Percentiles rank a stretch among this genome's conserved stretches.
Evolutionary conservation across 202 grass and related monocot genomes (phyloP).

Genomic region (Tripidium arundinaceum): DNA sequence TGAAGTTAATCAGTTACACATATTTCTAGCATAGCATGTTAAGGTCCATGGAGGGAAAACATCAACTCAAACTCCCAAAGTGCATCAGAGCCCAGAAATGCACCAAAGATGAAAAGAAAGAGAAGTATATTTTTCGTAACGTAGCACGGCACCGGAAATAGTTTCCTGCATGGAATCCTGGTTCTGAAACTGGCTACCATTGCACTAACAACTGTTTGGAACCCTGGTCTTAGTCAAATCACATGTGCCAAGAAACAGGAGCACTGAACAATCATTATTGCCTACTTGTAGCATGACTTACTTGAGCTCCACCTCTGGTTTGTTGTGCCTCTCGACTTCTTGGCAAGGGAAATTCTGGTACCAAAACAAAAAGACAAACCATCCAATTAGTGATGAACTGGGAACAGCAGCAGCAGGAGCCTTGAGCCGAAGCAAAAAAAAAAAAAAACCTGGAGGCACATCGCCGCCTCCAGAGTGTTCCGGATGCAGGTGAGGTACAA

Average conservation of each 20-base stretch:
- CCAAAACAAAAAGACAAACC: background rate
- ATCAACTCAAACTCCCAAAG: background rate
- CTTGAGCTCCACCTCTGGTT: conserved; percentile 94
- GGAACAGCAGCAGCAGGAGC: background rate
- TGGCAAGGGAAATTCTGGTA: conserved; percentile 96
- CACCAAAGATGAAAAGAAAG: background rate
- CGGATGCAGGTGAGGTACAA: conserved; percentile 92
- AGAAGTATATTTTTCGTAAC: too few relatives aligned
- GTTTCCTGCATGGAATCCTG: background rate
- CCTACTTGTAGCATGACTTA: conserved; percentile 34
- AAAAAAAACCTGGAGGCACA: conserved; percentile 85
- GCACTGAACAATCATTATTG: background rate
- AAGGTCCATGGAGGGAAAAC: background rate
- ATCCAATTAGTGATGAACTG: background rate
- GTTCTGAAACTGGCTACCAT: background rate
- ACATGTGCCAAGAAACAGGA: background rate
- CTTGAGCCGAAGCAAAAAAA: background rate
- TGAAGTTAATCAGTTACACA: background rate
- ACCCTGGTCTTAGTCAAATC: background rate
- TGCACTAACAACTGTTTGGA: background rate
- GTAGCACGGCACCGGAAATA: background rate
- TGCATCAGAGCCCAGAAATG: background rate
- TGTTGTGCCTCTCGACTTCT: conserved; percentile 98
- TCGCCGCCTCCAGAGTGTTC: conserved; percentile 92
- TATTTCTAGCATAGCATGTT: background rate